These are phyloP conservation scores for Phytophthora pisi DNA, from an alignment of 352 stramenopile genomes.

Conservation along the genomic window DNA sequence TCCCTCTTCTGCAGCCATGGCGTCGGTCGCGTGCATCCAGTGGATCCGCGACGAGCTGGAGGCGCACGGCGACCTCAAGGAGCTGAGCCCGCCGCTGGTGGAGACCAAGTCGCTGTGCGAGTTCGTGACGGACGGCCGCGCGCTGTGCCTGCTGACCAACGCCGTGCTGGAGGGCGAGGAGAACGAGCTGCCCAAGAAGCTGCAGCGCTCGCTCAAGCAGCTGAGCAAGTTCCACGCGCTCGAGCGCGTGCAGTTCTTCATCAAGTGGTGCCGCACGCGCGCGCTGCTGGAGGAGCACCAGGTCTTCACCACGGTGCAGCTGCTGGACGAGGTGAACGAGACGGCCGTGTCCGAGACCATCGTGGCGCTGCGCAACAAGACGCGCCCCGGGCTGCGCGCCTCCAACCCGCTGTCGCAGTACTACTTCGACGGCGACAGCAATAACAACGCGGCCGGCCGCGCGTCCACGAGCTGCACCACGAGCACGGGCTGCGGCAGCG, in stretches of 20 bases:
- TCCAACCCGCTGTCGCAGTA: slow-evolving; percentile 37
- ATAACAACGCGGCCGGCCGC: slow-evolving; percentile 4
- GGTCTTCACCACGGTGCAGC: slow-evolving; percentile 80
- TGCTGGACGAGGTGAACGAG: slow-evolving; percentile 82
- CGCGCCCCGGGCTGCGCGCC: slow-evolving; percentile 43
- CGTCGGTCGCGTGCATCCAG: slow-evolving; percentile 45
- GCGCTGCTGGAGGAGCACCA: slow-evolving; percentile 68
- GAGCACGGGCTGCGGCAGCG: slow-evolving; percentile 24
- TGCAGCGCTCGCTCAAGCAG: slow-evolving; percentile 72
- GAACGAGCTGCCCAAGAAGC: slow-evolving; percentile 66
- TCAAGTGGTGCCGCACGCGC: slow-evolving; percentile 75
- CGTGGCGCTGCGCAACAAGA: slow-evolving; percentile 64
- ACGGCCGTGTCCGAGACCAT: slow-evolving; percentile 65
- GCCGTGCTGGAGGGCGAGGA: slow-evolving; percentile 34
- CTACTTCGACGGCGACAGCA: slow-evolving; percentile 34
- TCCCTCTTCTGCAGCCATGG: slow-evolving; percentile 20
- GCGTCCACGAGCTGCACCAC: slow-evolving; percentile 28
- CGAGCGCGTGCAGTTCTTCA: slow-evolving; percentile 87
- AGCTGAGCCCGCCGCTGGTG: slow-evolving; percentile 36
- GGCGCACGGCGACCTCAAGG: slow-evolving; percentile 33
- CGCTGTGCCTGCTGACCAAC: slow-evolving; percentile 71
- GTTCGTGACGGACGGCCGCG: slow-evolving; percentile 78
- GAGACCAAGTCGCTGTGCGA: slow-evolving; percentile 58
- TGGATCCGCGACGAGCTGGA: slow-evolving; percentile 70
- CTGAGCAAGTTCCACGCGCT: slow-evolving; percentile 81